Percentiles rank a stretch among this genome's conserved stretches.
phyloP scores from a whole-genome alignment of 2,329 filamentous ascomycete genomes.

The Tolypocladium sp. region DNA sequence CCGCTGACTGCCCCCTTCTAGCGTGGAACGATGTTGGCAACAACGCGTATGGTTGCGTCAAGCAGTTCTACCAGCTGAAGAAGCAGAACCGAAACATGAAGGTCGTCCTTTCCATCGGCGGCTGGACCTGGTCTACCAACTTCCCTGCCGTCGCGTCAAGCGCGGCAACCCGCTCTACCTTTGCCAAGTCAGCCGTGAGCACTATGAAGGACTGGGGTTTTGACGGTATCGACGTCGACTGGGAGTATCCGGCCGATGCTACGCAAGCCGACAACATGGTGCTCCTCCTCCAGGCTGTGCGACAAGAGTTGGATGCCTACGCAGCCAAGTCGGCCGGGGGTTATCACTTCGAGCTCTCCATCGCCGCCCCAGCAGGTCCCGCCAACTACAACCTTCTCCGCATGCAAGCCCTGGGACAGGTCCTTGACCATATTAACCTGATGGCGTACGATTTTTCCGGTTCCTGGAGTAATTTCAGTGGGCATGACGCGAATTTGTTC shows the following conservation, averaged over 20 bases:
- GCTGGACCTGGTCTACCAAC: conserved; percentile 75
- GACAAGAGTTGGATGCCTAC: conserved; percentile 39
- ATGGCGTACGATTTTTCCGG: conserved; percentile 74
- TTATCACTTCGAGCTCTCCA: conserved; percentile 45
- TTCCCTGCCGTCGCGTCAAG: conserved; percentile 62
- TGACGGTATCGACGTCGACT: conserved; percentile 37
- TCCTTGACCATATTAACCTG: conserved; percentile 51
- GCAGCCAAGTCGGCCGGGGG: conserved; percentile 30
- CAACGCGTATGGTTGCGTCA: conserved; percentile 74
- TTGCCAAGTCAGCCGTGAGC: conserved; percentile 60
- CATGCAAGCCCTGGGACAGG: conserved; percentile 34
- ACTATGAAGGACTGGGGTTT: conserved; percentile 66
- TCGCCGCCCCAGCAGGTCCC: conserved; percentile 42
- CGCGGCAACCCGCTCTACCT: conserved; percentile 49
- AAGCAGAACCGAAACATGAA: conserved; percentile 71
- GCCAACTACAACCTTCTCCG: conserved; percentile 38
- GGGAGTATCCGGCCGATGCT: conserved; percentile 27
- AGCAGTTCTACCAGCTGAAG: conserved; percentile 72
- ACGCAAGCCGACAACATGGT: conserved; percentile 34
- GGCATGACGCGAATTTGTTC: conserved; percentile 67
- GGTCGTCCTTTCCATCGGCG: conserved; percentile 70
- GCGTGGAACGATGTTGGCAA: conserved; percentile 53
- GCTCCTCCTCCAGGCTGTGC: conserved; percentile 32
- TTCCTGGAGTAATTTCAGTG: conserved; percentile 55
- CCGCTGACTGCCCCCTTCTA: conserved; percentile 6